Base-by-base conservation (phyloP, 2,329 filamentous ascomycete genomes). In the Calonectria pseudoturangicola region DNA sequence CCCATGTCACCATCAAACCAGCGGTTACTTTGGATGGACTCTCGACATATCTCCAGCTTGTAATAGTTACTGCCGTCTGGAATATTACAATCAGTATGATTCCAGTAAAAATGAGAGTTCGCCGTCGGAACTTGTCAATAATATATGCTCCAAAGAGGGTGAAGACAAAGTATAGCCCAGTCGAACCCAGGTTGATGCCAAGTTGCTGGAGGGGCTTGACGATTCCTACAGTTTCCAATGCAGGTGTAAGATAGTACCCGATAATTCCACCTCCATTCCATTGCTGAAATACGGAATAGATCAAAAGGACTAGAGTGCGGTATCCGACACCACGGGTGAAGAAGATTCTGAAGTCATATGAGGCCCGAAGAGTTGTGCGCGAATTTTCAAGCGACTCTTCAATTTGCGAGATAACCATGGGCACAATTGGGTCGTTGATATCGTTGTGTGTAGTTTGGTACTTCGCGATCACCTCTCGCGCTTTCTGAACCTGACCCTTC, bases 161-260 rank as follows among this genome's bases (percentile, higher is more conserved):
- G 21, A 79, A 79, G n/a, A 79, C 76, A 39, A 79, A 79, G 36
- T 79, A 79, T 0, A 72, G 65, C 13, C 74, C 77, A 0, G 76
- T 78, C 0, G 73, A 56, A 2, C 76, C 77, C 2, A 79, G 41
- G 10, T 68, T 78, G 30, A 78, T 78, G 2, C 77, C 77, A 9
- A 79, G 56, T 10, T 75, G 70, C 1, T 76, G 60, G 8, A 79
- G 74, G 7, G 73, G 68, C 30, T 72, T 66, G 0, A 48, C 71
- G 6, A 79, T 79, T 1, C 76, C 75, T 0, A 78, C 76, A 0
- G 72, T 73, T 16, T 73, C 48, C 0, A 79, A 68, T 2, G 77
- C 77, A 0, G 76, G 77, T 4, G 75, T 69, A 9, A 79, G 43
- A n/a, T 79, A 79, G 8, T 76, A 70, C 2, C 75, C 69, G 39